Evolutionary conservation across 2,329 filamentous ascomycete genomes (phyloP).

Genomic region (Purpureocillium lavendulum): DNA sequence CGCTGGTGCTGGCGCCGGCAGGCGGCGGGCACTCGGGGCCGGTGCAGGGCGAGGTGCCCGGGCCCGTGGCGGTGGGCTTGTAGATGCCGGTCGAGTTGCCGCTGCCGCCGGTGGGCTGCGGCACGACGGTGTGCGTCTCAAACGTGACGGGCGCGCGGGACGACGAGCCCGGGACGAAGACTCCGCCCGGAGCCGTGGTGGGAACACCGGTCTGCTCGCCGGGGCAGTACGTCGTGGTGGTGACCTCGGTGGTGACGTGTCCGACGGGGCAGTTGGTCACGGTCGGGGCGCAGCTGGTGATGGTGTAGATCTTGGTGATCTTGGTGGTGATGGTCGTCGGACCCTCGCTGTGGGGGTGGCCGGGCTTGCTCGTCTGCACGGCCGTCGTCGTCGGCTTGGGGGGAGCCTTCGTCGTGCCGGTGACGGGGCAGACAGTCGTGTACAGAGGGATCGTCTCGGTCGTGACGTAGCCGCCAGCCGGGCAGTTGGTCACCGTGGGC

Average conservation of each 20-base stretch:
- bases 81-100: slow-evolving; percentile 2
- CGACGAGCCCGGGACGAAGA: neutral
- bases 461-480: slow-evolving; percentile 24
- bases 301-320: slow-evolving; percentile 46
- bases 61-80: slow-evolving; percentile 1
- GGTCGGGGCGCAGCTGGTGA: slow-evolving; percentile 47
- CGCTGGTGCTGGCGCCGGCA: neutral
- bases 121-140: slow-evolving; percentile 1
- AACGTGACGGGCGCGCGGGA: slow-evolving; percentile 3
- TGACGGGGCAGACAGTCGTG: slow-evolving; percentile 32
- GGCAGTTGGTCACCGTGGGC: slow-evolving; percentile 44
- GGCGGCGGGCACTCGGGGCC: slow-evolving; percentile 1
- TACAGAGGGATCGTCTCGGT: slow-evolving; percentile 29
- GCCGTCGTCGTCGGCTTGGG: neutral
- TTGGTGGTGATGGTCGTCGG: slow-evolving; percentile 32
- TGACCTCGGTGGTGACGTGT: slow-evolving; percentile 9
- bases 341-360: slow-evolving; percentile 21
- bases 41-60: neutral
- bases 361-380: neutral
- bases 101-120: slow-evolving; percentile 2
- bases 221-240: slow-evolving; percentile 11
- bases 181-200: too few species aligned
- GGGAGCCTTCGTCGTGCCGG: slow-evolving; percentile 1
- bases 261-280: slow-evolving; percentile 47
- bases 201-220: slow-evolving; percentile 1